Conservation (phyloP, 2,329 filamentous ascomycete species). For the Fusarium solani-melongenae region DNA sequence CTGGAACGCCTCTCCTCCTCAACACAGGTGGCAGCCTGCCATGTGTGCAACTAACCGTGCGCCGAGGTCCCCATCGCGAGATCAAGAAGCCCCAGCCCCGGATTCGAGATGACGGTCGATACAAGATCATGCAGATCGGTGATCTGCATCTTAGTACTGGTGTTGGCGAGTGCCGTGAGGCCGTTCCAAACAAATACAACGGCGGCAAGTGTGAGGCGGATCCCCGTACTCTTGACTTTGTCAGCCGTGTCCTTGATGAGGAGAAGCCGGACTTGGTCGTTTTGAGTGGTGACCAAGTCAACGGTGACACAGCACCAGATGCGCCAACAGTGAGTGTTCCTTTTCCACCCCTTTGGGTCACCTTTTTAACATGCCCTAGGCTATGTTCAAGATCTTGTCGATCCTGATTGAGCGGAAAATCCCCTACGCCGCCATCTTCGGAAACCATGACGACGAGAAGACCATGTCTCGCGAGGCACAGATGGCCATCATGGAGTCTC, state of each 20-base stretch:
- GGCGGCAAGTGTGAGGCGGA: constrained; percentile 90
- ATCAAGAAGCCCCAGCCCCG: constrained; percentile 77
- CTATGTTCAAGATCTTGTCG: constrained; percentile 92
- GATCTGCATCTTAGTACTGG: constrained; percentile 95
- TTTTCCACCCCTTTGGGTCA: not conserved
- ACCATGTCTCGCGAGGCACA: constrained; percentile 79
- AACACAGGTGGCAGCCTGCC: constrained; percentile 70
- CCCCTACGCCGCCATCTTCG: constrained; percentile 93
- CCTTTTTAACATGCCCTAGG: constrained; percentile 56
- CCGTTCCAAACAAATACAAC: constrained; percentile 78
- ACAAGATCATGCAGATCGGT: constrained; percentile 97
- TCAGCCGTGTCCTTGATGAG: constrained; percentile 84
- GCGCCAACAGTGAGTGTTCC: constrained; percentile 77
- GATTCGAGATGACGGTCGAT: constrained; percentile 88
- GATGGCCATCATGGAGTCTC: constrained; percentile 86
- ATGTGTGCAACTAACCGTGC: constrained; percentile 80
- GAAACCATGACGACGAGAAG: constrained; percentile 96
- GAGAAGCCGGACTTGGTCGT: constrained; percentile 95
- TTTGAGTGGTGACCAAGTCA: constrained; percentile 93
- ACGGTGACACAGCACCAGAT: constrained; percentile 92
- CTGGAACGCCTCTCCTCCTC: constrained; percentile 78
- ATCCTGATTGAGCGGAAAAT: constrained; percentile 88
- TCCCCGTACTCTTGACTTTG: constrained; percentile 89
- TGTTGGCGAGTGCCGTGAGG: constrained; percentile 84
- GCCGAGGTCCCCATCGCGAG: constrained; percentile 75